A percentile compares a stretch with the other conserved stretches of the same genome.
phyloP scores from a whole-genome alignment of 2,329 filamentous ascomycete genomes.

The Arthroderma sp. region DNA sequence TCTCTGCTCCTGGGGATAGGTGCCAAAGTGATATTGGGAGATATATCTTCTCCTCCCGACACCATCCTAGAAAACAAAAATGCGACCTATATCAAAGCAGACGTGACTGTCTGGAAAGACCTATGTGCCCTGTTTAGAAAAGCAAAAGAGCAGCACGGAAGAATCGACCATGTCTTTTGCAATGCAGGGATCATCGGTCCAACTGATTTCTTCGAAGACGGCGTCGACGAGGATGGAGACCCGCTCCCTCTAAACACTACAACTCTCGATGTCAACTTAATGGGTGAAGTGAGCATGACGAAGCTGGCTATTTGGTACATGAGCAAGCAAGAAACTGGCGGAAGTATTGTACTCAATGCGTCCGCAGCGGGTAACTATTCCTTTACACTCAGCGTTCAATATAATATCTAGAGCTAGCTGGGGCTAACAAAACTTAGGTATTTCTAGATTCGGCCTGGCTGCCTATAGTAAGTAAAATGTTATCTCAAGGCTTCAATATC shows the following conservation, averaged over 20 bases:
- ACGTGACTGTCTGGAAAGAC: constrained; percentile 40
- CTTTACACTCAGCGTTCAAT: too few species aligned
- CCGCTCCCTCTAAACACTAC: constrained; percentile 32
- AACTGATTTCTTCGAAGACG: constrained; percentile 34
- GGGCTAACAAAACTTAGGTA: constrained; percentile 4
- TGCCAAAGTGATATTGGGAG: constrained; percentile 42
- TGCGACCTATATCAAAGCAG: constrained; percentile 28
- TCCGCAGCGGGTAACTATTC: constrained; percentile 29
- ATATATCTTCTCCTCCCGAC: constrained; percentile 34
- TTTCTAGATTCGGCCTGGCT: constrained; percentile 37
- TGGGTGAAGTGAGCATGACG: constrained; percentile 38
- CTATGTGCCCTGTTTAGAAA: constrained; percentile 40
- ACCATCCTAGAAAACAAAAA: constrained; percentile 16
- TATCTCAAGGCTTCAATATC: background rate
- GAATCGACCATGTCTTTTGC: constrained; percentile 37
- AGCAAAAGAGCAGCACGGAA: constrained; percentile 29
- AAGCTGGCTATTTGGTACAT: constrained; percentile 39
- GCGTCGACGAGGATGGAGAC: constrained; percentile 39
- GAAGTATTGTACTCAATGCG: constrained; percentile 42
- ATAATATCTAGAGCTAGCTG: too few species aligned
- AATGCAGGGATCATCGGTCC: constrained; percentile 44
- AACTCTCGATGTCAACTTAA: constrained; percentile 39
- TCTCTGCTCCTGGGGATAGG: constrained; percentile 39
- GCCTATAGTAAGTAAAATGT: constrained; percentile 36
- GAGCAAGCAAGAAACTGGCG: constrained; percentile 33